Evolutionary conservation across 1,139 yeast genomes (phyloP).

Genomic region (Martiniozyma asiatica): DNA sequence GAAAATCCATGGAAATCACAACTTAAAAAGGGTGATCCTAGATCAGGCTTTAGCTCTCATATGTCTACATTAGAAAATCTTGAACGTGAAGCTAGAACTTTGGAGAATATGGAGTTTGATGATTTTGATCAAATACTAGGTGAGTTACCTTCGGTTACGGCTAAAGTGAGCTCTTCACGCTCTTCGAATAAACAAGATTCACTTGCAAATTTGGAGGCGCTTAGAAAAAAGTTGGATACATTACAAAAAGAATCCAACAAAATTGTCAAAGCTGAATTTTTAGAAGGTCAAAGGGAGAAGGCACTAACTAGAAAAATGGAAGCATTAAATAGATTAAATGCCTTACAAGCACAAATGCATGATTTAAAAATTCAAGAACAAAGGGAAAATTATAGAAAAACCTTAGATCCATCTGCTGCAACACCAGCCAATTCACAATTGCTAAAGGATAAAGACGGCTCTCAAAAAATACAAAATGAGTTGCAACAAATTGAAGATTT

Average conservation of each 20-base stretch:
- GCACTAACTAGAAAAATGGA: slow-evolving; percentile 44
- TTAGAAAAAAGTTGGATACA: slow-evolving; percentile 45
- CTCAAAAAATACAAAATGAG: slow-evolving; percentile 13
- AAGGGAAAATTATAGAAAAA: slow-evolving; percentile 13
- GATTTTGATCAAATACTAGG: slow-evolving; percentile 22
- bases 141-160: slow-evolving; percentile 8
- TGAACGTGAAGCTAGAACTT: slow-evolving; percentile 65
- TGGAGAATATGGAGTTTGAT: slow-evolving; percentile 76
- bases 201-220: slow-evolving; percentile 31
- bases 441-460: slow-evolving; percentile 12
- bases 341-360: slow-evolving; percentile 47
- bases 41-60: slow-evolving; percentile 15
- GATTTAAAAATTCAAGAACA: slow-evolving; percentile 48
- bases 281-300: slow-evolving; percentile 38
- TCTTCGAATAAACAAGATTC: slow-evolving; percentile 21
- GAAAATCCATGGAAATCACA: slow-evolving; percentile 8
- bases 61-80: slow-evolving; percentile 29
- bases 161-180: slow-evolving; percentile 1
- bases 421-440: slow-evolving; percentile 3
- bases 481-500: slow-evolving; percentile 16
- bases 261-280: slow-evolving; percentile 50
- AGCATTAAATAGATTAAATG: slow-evolving; percentile 58
- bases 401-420: slow-evolving; percentile 25
- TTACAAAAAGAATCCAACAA: slow-evolving; percentile 66
- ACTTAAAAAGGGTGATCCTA: slow-evolving; percentile 4